phyloP scores from a whole-genome alignment of 1,284 basidiomycete genomes.

The Cutaneotrichosporon spelunceum region DNA sequence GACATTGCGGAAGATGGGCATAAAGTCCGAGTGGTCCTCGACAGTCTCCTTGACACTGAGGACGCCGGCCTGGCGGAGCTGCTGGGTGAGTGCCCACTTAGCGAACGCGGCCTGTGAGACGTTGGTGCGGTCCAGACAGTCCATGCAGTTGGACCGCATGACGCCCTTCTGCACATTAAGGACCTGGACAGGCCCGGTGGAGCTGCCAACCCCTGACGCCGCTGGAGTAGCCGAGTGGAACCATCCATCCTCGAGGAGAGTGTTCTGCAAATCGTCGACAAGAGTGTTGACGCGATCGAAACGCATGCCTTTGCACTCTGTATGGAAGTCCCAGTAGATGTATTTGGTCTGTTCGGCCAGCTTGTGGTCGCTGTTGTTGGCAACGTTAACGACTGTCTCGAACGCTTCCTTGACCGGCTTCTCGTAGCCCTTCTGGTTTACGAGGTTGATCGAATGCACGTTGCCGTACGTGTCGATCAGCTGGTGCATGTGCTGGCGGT shows the following conservation, averaged over 20 bases:
- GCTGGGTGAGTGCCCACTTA: slow-evolving; percentile 76
- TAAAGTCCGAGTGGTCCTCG: slow-evolving; percentile 73
- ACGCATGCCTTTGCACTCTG: slow-evolving; percentile 90
- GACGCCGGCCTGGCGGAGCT: slow-evolving; percentile 70
- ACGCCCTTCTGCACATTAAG: slow-evolving; percentile 49
- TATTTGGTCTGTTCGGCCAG: slow-evolving; percentile 64
- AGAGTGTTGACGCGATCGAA: slow-evolving; percentile 89
- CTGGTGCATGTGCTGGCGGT: slow-evolving; percentile 71
- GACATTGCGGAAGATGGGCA: slow-evolving; percentile 84
- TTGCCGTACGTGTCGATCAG: slow-evolving; percentile 75
- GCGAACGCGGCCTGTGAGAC: slow-evolving; percentile 88
- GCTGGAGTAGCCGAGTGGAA: slow-evolving; percentile 31
- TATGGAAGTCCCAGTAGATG: slow-evolving; percentile 97
- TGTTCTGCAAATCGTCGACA: slow-evolving; percentile 71
- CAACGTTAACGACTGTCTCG: slow-evolving; percentile 64
- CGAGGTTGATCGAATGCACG: slow-evolving; percentile 81
- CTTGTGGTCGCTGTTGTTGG: slow-evolving; percentile 36
- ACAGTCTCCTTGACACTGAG: slow-evolving; percentile 66
- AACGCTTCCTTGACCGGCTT: slow-evolving; percentile 94
- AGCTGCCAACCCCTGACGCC: slow-evolving; percentile 19
- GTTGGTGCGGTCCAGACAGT: slow-evolving; percentile 94
- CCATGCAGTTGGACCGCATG: slow-evolving; percentile 65
- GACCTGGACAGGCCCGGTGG: slow-evolving; percentile 24
- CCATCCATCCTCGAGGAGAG: slow-evolving; percentile 70
- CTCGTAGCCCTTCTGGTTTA: slow-evolving; percentile 94